Base-by-base conservation (phyloP, 169 alveolate genomes). In the Eimeria praecox region DNA sequence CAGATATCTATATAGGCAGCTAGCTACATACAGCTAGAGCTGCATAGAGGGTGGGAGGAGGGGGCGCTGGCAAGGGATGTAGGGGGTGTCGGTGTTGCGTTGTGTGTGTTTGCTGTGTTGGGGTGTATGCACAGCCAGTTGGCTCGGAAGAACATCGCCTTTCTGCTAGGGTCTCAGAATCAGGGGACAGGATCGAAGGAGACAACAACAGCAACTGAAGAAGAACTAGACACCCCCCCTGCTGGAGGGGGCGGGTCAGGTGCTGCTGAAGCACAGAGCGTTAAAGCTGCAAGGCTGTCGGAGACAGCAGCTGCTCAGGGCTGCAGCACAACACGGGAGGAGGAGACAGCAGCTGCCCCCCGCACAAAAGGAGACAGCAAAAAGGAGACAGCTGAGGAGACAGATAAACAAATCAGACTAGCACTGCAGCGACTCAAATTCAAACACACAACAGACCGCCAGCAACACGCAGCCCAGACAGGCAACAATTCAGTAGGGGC, bases 71-170 rank as follows among this genome's bases (percentile, higher is more conserved):
- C 20, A 6, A 9, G 6, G 59, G 6, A 52, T 52, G 14, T 52
- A 9, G 6, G 14, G 6, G 59, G 59, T 52, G 59, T 52, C 6
- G 20, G 59, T 52, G 14, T 52, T 52, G 14, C 6, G 59, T 52
- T n/a, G n/a, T n/a, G n/a, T n/a, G n/a, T n/a, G n/a, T 8, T 16
- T 40, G 87, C 59, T 77, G 87, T 59, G 4, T 10, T 42, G 56
- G 87, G 56, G 56, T 35, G 52, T 33, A 24, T 44, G 87, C 16
- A 40, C 90, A 82, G 90, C 14, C 90, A 82, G 71, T 71, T 82
- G 71, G 90, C 73, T 16, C 18, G 90, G 40, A 82, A 52, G 54
- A 82, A 82, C 90, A 82, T 82, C 9, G 90, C 90, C 40, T 62
- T 82, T 12, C 30, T 82, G 42, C 56, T 82, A 71, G 90, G 90